Evolutionary conservation across 2,329 filamentous ascomycete genomes (phyloP).

Genomic region (Colletotrichum camelliae): DNA sequence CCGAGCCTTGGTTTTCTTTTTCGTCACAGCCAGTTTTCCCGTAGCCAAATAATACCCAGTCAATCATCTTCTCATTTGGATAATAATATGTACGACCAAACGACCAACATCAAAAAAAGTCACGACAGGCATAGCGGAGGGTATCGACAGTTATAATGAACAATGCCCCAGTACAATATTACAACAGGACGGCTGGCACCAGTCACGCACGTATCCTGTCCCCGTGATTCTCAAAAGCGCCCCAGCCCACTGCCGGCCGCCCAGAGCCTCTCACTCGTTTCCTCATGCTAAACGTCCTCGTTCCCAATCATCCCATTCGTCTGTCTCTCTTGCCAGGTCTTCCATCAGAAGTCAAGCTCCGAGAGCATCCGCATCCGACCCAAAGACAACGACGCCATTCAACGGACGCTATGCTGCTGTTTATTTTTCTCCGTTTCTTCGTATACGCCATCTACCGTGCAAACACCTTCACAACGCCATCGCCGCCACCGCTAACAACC

Average conservation of each 20-base stretch:
- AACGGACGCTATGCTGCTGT: conserved; percentile 15
- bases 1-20: not conserved
- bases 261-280: not conserved
- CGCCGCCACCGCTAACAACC: conserved; percentile 92
- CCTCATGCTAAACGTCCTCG: not conserved
- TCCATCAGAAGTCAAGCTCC: not conserved
- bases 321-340: not conserved
- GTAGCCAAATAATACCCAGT: not conserved
- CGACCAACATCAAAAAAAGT: not conserved
- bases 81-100: not conserved
- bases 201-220: not conserved
- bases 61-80: not conserved
- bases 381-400: conserved; percentile 10
- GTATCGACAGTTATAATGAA: conserved; percentile 9
- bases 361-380: not conserved
- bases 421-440: not conserved
- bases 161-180: conserved; percentile 9
- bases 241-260: not conserved
- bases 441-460: conserved; percentile 48
- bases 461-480: conserved; percentile 95
- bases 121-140: not conserved
- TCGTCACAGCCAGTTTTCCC: not conserved
- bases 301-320: not conserved
- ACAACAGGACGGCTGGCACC: not conserved
- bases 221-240: not conserved